Percentiles rank a stretch among this genome's conserved stretches.
These are phyloP conservation scores for Sedum album DNA, from an alignment of 164 flowering plant species.

Conservation along the genomic window DNA sequence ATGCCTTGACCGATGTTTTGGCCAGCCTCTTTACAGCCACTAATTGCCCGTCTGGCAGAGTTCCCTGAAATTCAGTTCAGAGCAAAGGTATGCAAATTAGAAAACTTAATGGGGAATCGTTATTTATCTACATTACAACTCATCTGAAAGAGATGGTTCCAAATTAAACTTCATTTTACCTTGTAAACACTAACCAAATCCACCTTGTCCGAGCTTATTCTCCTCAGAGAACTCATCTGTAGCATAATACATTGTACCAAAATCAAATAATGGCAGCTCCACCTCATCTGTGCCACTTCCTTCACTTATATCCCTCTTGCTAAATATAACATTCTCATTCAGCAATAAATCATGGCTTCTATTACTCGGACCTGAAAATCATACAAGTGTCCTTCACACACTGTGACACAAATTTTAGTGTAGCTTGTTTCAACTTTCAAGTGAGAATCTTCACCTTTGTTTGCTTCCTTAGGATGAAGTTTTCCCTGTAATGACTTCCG, in stretches of 20 bases:
- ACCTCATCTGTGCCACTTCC: conserved; percentile 29
- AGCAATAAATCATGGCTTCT: conserved; percentile 42
- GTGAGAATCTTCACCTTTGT: conserved; percentile 21
- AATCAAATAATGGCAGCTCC: conserved; percentile 44
- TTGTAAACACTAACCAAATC: conserved; percentile 68
- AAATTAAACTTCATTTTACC: conserved; percentile 23
- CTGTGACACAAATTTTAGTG: not conserved
- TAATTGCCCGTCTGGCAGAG: conserved; percentile 32
- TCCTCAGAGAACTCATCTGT: conserved; percentile 40
- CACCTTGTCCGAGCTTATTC: conserved; percentile 63
- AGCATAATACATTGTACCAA: conserved; percentile 27
- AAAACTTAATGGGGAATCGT: no score
- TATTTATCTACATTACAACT: no score
- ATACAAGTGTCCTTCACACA: not conserved
- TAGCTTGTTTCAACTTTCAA: not conserved
- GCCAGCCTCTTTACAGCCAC: conserved; percentile 66
- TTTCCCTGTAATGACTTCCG: conserved; percentile 11
- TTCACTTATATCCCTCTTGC: conserved; percentile 27
- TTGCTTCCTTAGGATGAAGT: not conserved
- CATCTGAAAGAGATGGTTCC: no score
- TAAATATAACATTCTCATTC: conserved; percentile 21
- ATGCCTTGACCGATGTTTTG: conserved; percentile 42
- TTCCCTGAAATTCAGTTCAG: conserved; percentile 24
- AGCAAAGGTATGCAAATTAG: not conserved
- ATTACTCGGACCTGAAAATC: conserved; percentile 24